Evolutionary conservation across 768 basidiomycete genomes (phyloP).

Genomic region (Phaeolepiota aurea): DNA sequence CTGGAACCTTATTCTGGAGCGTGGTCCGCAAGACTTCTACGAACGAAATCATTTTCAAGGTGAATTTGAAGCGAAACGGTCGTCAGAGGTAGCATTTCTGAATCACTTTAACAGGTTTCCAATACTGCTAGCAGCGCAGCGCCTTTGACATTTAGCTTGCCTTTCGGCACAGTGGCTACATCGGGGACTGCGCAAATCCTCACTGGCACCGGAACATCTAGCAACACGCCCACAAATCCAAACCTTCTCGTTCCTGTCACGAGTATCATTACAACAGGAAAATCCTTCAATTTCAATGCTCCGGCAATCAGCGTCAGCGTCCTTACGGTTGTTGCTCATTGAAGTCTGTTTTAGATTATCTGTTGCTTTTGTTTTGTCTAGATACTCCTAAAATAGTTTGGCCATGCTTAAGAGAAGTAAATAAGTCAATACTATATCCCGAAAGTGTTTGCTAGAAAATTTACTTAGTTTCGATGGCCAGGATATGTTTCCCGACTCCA

Average conservation of each 20-base stretch:
- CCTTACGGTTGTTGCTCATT: slow-evolving; percentile 20
- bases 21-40: slow-evolving; percentile 32
- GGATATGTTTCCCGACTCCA: too few relatives aligned
- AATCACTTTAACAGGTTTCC: slow-evolving; percentile 32
- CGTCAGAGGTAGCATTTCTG: too few relatives aligned
- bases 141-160: slow-evolving; percentile 43
- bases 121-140: slow-evolving; percentile 37
- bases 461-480: too few relatives aligned
- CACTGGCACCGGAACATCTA: slow-evolving; percentile 37
- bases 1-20: slow-evolving; percentile 56
- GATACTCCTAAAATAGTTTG: too few relatives aligned
- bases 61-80: too few relatives aligned
- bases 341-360: too few relatives aligned
- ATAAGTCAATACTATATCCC: too few relatives aligned
- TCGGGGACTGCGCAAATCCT: slow-evolving; percentile 41
- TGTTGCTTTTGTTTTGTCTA: background rate
- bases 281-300: slow-evolving; percentile 46
- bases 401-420: too few relatives aligned
- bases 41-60: slow-evolving; percentile 53
- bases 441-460: too few relatives aligned
- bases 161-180: slow-evolving; percentile 37
- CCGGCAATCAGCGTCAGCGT: slow-evolving; percentile 38
- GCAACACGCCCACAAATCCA: slow-evolving; percentile 50
- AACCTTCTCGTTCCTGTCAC: slow-evolving; percentile 37
- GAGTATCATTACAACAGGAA: slow-evolving; percentile 34